Base-by-base conservation (phyloP, 805 yeast genomes). In the Pichia scutulata region DNA sequence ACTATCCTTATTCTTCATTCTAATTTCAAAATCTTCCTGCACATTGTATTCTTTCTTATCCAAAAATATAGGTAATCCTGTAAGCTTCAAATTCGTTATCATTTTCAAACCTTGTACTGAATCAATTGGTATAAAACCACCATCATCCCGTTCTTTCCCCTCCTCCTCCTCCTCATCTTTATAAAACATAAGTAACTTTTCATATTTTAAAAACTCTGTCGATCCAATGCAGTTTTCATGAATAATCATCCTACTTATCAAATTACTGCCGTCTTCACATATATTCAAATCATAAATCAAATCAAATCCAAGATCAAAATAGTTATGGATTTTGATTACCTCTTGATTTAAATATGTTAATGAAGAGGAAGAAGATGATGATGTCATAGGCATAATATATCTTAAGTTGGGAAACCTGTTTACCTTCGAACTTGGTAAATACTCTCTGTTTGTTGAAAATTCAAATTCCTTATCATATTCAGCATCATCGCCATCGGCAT, bases 161-260 rank as follows among this genome's bases (percentile, higher is more conserved):
- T 24, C 28, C 1, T 16, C 23, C 36, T 33, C 23, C 3, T 16
- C 22, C 12, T 24, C 23, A 42, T 33, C 23, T 19, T 30, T 16
- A 23, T 12, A 49, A 21, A 41, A 36, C 2, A 49, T 75, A 47
- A 71, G 68, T 52, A 81, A 71, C 52, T 70, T 69, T 55, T 74
- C 74, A 72, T 82, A 81, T 47, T 70, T 76, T 66, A 77, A 71
- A 58, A 81, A 81, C 45, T 74, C 76, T 25, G 75, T 63, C 4
- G 78, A 71, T 55, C 76, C 77, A n/a, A 76, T 68, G 5, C 73
- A 68, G 36, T 82, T 83, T 53, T 71, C 71, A 58, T 81, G 85
- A 10, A 78, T 39, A 1, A 78, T 68, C 3, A 81, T 52, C 52
- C 79, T 80, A 39, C 66, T 67, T 19, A 80, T 64, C 1, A 66